Evolutionary conservation across 2,329 filamentous ascomycete species (phyloP).

Genomic region (Colletotrichum scovillei): DNA sequence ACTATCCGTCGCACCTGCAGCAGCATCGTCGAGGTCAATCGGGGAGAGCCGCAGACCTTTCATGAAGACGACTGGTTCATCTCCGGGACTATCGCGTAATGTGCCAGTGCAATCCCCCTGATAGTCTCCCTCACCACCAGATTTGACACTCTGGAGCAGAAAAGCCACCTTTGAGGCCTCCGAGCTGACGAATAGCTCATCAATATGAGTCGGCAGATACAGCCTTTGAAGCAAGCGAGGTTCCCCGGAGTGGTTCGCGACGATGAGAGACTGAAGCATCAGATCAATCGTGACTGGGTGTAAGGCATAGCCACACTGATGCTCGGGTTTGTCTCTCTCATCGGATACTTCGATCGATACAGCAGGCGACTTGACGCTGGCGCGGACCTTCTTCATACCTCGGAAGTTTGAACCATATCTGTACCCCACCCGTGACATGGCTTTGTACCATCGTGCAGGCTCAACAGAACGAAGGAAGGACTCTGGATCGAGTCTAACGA

Average conservation of each 20-base stretch:
- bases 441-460: constrained; percentile 2
- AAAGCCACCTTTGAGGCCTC: fast-evolving
- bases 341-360: not conserved
- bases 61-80: not conserved
- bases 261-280: constrained; percentile 3
- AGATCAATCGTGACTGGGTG: constrained; percentile 14
- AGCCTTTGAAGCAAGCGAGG: not conserved
- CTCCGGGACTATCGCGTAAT: fast-evolving
- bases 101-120: not conserved
- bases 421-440: constrained; percentile 4
- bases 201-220: constrained; percentile 3
- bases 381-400: not conserved
- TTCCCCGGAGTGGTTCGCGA: constrained; percentile 1
- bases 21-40: not conserved
- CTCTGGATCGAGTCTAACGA: not conserved
- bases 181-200: not conserved
- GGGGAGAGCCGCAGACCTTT: constrained; percentile 2
- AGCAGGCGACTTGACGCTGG: not conserved
- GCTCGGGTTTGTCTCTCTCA: not conserved
- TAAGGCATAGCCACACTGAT: not conserved
- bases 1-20: fast-evolving
- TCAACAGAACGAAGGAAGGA: not conserved
- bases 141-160: not conserved
- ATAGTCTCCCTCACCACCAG: not conserved
- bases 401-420: constrained; percentile 20